phyloP scores from a whole-genome alignment of 1,139 yeast genomes.

The Pichia sp. region DNA sequence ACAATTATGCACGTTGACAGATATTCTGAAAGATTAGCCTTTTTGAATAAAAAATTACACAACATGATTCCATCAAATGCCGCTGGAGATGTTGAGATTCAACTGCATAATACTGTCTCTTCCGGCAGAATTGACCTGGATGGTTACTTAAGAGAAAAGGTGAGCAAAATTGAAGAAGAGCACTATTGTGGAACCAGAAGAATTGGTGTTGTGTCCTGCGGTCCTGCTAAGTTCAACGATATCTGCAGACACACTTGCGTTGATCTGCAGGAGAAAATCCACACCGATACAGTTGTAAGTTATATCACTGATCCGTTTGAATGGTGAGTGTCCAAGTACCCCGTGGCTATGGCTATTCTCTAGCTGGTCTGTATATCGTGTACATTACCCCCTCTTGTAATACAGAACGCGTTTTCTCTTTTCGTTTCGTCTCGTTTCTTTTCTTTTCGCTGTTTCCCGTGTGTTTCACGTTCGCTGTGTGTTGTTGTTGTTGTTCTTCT shows the following conservation, averaged over 20 bases:
- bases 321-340: too few relatives aligned
- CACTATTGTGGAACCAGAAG: constrained; percentile 4
- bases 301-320: constrained; percentile 1
- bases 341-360: too few relatives aligned
- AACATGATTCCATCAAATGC: not conserved
- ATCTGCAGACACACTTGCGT: constrained; percentile 6
- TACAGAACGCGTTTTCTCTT: too few relatives aligned
- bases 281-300: not conserved
- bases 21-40: constrained; percentile 1
- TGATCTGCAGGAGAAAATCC: constrained; percentile 3
- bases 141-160: not conserved
- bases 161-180: not conserved
- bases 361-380: too few relatives aligned
- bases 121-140: constrained; percentile 4
- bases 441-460: too few relatives aligned
- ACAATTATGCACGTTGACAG: constrained; percentile 8
- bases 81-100: not conserved
- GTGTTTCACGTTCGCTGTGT: too few relatives aligned
- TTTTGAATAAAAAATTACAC: not conserved
- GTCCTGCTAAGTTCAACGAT: constrained; percentile 11
- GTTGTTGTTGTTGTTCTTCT: too few relatives aligned
- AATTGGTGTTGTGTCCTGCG: constrained; percentile 12
- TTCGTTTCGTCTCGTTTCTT: too few relatives aligned
- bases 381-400: too few relatives aligned
- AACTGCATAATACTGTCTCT: constrained; percentile 3